These are phyloP conservation scores for Gnaphalium uliginosum DNA, from an alignment of 129 eudicot species.

Conservation along the genomic window DNA sequence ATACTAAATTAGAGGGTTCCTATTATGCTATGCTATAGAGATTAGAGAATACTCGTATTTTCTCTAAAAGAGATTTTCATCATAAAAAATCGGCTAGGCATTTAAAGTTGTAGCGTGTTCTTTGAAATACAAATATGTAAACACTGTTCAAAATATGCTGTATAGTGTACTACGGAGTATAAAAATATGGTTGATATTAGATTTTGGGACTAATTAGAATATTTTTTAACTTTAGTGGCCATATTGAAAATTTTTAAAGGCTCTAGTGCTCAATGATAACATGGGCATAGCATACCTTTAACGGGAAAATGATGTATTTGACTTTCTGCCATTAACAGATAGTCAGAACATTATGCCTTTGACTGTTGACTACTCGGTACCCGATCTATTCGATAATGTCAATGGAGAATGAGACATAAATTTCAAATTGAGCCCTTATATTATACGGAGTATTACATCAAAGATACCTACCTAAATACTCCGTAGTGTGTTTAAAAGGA, in stretches of 20 bases:
- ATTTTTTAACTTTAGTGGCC: no score
- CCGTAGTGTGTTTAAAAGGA: no score
- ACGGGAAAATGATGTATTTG: neutral
- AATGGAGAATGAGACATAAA: neutral
- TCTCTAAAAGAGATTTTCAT: no score
- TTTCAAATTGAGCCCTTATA: no score
- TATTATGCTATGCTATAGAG: no score
- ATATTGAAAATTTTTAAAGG: neutral
- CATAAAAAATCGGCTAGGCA: neutral
- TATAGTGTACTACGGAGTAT: no score
- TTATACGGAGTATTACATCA: no score
- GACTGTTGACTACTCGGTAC: neutral
- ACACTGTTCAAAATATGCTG: neutral
- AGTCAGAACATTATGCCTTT: neutral
- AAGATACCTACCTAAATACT: no score
- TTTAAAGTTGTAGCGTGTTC: neutral
- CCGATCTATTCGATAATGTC: neutral
- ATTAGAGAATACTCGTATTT: no score
- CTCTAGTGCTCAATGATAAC: neutral
- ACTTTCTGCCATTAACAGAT: neutral
- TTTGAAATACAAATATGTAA: neutral
- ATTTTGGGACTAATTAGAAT: no score
- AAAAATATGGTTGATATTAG: no score
- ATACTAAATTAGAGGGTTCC: no score
- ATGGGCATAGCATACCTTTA: neutral